These are phyloP conservation scores for Clavispora phyllophila DNA, from an alignment of 805 yeast species.

Conservation along the genomic window DNA sequence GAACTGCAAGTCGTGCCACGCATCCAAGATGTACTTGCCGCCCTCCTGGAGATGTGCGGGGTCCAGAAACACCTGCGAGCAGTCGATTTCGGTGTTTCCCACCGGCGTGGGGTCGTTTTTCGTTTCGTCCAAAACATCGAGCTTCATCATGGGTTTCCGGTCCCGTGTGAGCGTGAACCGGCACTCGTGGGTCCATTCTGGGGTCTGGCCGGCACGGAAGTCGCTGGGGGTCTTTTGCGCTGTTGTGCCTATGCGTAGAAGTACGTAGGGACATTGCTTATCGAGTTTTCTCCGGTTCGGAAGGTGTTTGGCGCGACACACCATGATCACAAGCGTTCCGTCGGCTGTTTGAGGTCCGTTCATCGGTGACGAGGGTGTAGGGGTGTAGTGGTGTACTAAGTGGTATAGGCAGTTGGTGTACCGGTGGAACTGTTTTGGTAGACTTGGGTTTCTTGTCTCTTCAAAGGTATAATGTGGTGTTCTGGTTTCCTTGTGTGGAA, in stretches of 20 bases:
- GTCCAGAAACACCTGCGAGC: slow-evolving; percentile 58
- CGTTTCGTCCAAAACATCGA: slow-evolving; percentile 79
- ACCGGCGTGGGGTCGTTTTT: slow-evolving; percentile 83
- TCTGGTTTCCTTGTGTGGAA: too few species aligned
- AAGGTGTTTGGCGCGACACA: slow-evolving; percentile 76
- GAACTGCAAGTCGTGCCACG: slow-evolving; percentile 71
- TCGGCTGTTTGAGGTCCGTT: slow-evolving; percentile 34
- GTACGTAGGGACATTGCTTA: slow-evolving; percentile 89
- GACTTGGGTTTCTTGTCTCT: too few species aligned
- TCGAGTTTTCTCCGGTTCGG: slow-evolving; percentile 84
- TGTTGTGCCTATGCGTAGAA: slow-evolving; percentile 73
- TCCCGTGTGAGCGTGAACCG: slow-evolving; percentile 63
- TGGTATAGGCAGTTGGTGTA: too few species aligned
- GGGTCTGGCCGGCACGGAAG: slow-evolving; percentile 90
- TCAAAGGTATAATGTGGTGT: too few species aligned
- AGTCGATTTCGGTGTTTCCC: slow-evolving; percentile 75
- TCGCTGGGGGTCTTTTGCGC: slow-evolving; percentile 77
- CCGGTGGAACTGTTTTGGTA: too few species aligned
- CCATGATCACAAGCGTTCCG: slow-evolving; percentile 65
- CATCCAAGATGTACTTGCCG: slow-evolving; percentile 70
- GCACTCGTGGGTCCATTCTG: slow-evolving; percentile 77
- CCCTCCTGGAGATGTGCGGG: slow-evolving; percentile 44
- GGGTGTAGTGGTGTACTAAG: too few species aligned
- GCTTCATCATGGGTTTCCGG: slow-evolving; percentile 55
- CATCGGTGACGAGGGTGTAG: neutral